Base-by-base conservation (phyloP, 192 early-diverging fungal species). In the Gamsiella multidivaricata region DNA sequence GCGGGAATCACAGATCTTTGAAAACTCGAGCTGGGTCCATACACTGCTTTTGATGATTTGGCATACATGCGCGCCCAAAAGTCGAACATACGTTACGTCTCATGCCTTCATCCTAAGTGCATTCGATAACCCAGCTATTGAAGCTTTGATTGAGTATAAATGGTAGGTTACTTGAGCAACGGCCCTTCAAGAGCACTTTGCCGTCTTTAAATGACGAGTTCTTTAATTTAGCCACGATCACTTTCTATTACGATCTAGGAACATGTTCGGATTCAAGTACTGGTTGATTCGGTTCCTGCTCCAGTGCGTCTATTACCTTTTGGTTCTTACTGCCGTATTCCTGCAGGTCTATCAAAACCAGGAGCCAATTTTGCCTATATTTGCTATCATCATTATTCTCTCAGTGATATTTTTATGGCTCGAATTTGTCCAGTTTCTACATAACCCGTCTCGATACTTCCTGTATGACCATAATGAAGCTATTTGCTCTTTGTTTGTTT, bases 121-220 rank as follows among this genome's bases (percentile, higher is more conserved):
- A 10, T 55, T 65, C 25, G 63, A 65, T 41, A 65, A 65, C 23
- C 63, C 63, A 1, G 63, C 63, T 23, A 49, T 65, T 45, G 53
- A 47, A 29, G 53, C 63, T 2, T 50, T 65, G n/a, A 33, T 65
- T 45, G 51, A 39, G n/a, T 65, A 65, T 23, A 65, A 65, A 45
- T 65, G 63, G 63, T 65, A 45, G 20, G 37, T 37, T 26, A n/a
- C 7, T 23, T 41, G 32, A 22, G 18, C 32, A 28, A 57, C 7
- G 4, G 10, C 6, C 6, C 8, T 20, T 6, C 9, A 18, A 22
- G 12, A 50, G n/a, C n/a, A n/a, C n/a, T n/a, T n/a, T n/a, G n/a
- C n/a, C n/a, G n/a, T n/a, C n/a, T n/a, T n/a, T n/a, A n/a, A n/a
- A n/a, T n/a, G n/a, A n/a, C 1, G 28, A 22, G 9, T 28, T n/a